These are phyloP conservation scores for Cocos nucifera DNA, from an alignment of 176 grass and related monocot species.

Conservation along the genomic window DNA sequence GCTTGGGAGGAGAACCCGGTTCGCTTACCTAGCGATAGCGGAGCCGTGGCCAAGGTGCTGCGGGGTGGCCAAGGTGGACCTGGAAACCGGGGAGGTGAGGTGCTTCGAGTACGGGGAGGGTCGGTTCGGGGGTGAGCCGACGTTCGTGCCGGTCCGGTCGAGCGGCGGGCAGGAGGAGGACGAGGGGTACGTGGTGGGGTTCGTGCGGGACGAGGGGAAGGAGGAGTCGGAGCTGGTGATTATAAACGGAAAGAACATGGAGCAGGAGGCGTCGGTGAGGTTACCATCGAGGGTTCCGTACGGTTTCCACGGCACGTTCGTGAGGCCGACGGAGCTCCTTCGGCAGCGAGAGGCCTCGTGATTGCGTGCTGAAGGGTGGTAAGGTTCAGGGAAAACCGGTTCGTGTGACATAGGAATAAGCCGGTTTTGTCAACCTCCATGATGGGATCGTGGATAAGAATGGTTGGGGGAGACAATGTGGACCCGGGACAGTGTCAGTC, in stretches of 20 bases:
- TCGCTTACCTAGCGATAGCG: constrained; percentile 1
- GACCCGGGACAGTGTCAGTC: no score
- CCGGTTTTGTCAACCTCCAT: no score
- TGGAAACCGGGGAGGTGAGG: neutral
- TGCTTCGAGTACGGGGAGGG: neutral
- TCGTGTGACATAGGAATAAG: no score
- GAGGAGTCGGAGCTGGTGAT: constrained; percentile 4
- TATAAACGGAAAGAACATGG: neutral
- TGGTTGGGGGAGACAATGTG: no score
- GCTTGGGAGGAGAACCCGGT: constrained; percentile 2
- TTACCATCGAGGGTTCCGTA: constrained; percentile 2
- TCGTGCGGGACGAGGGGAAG: neutral
- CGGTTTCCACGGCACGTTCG: constrained; percentile 2
- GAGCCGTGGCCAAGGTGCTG: constrained; percentile 1
- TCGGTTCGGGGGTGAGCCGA: neutral
- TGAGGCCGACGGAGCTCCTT: neutral
- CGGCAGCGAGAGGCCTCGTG: neutral
- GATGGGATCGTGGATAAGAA: no score
- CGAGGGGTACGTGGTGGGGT: constrained; percentile 2
- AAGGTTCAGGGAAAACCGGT: no score
- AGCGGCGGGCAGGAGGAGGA: neutral
- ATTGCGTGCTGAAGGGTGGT: no score
- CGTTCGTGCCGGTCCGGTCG: neutral
- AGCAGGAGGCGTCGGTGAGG: neutral
- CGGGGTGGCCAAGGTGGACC: constrained; percentile 7